phyloP scores from a whole-genome alignment of 2,329 filamentous ascomycete genomes.

The Ophiostoma ulmi region DNA sequence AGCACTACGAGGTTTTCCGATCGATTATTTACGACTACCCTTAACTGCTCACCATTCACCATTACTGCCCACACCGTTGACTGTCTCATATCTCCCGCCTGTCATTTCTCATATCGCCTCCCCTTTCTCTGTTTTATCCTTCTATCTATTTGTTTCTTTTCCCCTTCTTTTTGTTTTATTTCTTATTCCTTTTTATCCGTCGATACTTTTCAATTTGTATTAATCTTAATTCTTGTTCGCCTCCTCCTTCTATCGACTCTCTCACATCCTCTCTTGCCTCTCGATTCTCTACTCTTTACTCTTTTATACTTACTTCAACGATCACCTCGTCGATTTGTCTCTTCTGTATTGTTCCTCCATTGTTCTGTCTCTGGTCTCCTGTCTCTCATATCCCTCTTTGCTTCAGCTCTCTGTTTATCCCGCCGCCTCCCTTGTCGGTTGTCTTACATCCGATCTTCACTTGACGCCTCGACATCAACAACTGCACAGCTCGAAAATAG shows the following conservation, averaged over 20 bases:
- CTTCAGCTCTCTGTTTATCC: not conserved
- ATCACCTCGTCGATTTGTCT: not conserved
- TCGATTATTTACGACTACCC: slow-evolving; percentile 5
- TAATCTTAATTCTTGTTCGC: not conserved
- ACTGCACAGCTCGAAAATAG: not conserved
- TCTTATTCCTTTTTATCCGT: not conserved
- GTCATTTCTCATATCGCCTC: slow-evolving; percentile 14
- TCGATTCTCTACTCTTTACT: not conserved
- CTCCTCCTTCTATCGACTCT: not conserved
- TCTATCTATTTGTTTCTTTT: slow-evolving; percentile 6
- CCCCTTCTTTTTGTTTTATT: not conserved
- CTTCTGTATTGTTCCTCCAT: not conserved
- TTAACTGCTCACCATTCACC: not conserved
- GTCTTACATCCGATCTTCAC: slow-evolving; percentile 4
- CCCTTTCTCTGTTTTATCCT: slow-evolving; percentile 17
- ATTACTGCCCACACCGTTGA: not conserved
- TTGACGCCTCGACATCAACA: not conserved
- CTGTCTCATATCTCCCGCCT: slow-evolving; percentile 11
- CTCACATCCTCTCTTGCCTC: not conserved
- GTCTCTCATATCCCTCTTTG: not conserved
- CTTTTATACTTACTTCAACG: not conserved
- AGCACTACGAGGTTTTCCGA: too few species aligned
- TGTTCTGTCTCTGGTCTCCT: not conserved
- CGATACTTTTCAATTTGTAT: not conserved
- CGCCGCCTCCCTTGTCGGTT: not conserved